Base-by-base conservation (phyloP, 2,329 filamentous ascomycete species). In the Fusarium robinianum region DNA sequence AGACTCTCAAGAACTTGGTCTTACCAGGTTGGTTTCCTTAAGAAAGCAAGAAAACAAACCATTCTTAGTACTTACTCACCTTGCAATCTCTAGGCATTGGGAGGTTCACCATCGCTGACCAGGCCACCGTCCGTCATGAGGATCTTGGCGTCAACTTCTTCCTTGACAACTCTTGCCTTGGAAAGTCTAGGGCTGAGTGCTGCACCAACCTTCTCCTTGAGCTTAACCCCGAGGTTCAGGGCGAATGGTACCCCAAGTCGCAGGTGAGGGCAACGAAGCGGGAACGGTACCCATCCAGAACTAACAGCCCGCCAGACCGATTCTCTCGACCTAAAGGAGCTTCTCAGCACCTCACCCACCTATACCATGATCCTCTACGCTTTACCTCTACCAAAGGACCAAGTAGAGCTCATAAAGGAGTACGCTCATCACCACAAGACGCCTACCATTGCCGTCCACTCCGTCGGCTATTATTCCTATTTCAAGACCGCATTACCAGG, bases 111-210 rank as follows among this genome's bases (percentile, higher is more conserved):
- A 95, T 99, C 50, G 85, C 87, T 38, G 94, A 99, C 62, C 83
- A 87, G 6, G 80, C 83, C 2, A 67, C 78, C 3, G 91, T 99
- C n/a, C 76, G 74, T 1, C 85, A 95, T 57, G 77, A 83, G 27
- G 94, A 99, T 62, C 74, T 99, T 26, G 94, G 95, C 5, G 86
- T 96, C 51, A 99, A 99, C 71, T 99, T 99, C 77, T 99, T 99
- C 63, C 76, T 99, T 1, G 89, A 96, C 49, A 83, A 94, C 58
- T 74, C 77, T 34, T 86, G 83, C 53, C 66, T 95, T 24, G 91
- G 90, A 39, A 84, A 84, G 61, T 83, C 83, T 17, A 83, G 94
- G 56, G 89, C 92, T 2, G 80, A 90, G 65, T 84, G 87, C 63
- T 88, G 87, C 41, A 84, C 85, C 45, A 83, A 85, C 50, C 76